Percentiles rank a stretch among this genome's conserved stretches.
Evolutionary conservation across 805 yeast genomes (phyloP).

Genomic region (Candida railenensis): DNA sequence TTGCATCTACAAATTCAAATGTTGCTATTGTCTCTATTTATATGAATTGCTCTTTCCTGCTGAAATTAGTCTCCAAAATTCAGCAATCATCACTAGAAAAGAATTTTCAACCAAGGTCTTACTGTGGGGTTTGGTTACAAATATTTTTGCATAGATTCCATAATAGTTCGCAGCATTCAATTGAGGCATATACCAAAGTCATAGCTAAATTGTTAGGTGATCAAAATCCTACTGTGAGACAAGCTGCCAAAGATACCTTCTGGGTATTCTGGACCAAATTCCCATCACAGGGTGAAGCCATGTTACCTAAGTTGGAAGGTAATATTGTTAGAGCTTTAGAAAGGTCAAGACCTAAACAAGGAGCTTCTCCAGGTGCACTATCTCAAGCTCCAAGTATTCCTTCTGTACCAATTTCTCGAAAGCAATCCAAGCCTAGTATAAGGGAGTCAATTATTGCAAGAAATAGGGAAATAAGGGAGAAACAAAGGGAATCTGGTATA

Average conservation of each 20-base stretch:
- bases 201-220: conserved; percentile 66
- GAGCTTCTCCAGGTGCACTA: background rate
- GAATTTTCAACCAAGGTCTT: conserved; percentile 67
- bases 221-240: conserved; percentile 79
- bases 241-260: conserved; percentile 65
- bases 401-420: conserved; percentile 3
- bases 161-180: conserved; percentile 19
- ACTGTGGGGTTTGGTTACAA: conserved; percentile 69
- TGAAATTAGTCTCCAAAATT: conserved; percentile 51
- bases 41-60: conserved; percentile 51
- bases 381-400: conserved; percentile 1
- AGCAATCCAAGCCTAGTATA: conserved; percentile 43
- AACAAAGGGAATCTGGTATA: conserved; percentile 12
- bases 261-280: conserved; percentile 65
- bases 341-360: conserved; percentile 47
- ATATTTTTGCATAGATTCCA: conserved; percentile 55
- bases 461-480: conserved; percentile 34
- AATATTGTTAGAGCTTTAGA: conserved; percentile 60
- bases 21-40: conserved; percentile 56
- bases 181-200: conserved; percentile 49
- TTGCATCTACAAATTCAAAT: conserved; percentile 59
- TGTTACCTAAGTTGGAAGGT: conserved; percentile 41
- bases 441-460: conserved; percentile 47
- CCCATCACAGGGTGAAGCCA: conserved; percentile 48
- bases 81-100: conserved; percentile 60